These are phyloP conservation scores for Aspergillus vadensis DNA, from an alignment of 2,329 filamentous ascomycete genomes.

Conservation along the genomic window DNA sequence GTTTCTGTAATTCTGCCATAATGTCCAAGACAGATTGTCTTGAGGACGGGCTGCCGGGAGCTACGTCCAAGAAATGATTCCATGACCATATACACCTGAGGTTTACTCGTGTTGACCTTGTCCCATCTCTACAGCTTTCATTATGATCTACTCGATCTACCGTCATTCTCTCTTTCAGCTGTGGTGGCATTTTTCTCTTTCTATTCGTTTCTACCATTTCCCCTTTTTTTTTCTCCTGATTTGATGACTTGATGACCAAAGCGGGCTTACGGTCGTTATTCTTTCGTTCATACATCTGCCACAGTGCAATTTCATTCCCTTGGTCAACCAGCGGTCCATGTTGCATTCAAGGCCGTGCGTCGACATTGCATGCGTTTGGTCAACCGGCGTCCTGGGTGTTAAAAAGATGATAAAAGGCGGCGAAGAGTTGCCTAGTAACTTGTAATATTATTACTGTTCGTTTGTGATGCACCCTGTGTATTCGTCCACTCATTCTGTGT, in stretches of 20 bases:
- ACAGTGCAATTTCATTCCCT: constrained; percentile 14
- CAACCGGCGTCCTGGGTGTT: constrained; percentile 31
- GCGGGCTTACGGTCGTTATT: constrained; percentile 43
- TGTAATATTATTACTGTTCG: constrained; percentile 37
- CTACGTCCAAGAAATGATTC: constrained; percentile 31
- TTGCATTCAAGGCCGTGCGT: constrained; percentile 9
- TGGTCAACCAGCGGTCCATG: constrained; percentile 11
- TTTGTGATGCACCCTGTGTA: constrained; percentile 13
- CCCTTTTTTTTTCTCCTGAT: constrained; percentile 19
- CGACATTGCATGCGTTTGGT: constrained; percentile 22
- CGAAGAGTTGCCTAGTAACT: constrained; percentile 29
- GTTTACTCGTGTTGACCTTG: constrained; percentile 18
- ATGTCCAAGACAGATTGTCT: constrained; percentile 13
- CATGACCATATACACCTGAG: constrained; percentile 29
- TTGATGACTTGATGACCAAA: constrained; percentile 45
- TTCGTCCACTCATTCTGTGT: constrained; percentile 19
- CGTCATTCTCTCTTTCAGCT: constrained; percentile 13
- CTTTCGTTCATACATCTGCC: constrained; percentile 15
- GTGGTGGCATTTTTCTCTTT: constrained; percentile 11
- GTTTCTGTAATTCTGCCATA: constrained; percentile 39
- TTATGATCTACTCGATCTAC: constrained; percentile 9
- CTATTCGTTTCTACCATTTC: constrained; percentile 3
- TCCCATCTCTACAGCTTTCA: constrained; percentile 11
- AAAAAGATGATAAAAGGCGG: constrained; percentile 27
- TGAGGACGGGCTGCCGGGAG: constrained; percentile 3